These are phyloP conservation scores for Pyrenochaeta sp. DNA, from an alignment of 2,329 filamentous ascomycete species.

Conservation along the genomic window DNA sequence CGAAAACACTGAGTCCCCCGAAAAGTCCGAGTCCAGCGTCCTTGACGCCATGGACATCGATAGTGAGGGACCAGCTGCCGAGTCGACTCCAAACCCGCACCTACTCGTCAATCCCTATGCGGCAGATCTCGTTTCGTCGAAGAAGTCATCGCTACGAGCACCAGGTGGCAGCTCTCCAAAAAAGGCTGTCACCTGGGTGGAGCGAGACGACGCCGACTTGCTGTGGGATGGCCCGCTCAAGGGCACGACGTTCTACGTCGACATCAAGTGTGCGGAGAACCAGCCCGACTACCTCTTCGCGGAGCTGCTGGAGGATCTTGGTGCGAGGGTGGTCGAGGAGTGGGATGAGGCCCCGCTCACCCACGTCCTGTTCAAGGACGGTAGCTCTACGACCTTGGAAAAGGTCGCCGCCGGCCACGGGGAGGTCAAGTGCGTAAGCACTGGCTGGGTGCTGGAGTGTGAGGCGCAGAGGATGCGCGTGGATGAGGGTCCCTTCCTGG, in stretches of 20 bases:
- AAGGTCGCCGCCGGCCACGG: constrained; percentile 77
- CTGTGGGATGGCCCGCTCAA: constrained; percentile 34
- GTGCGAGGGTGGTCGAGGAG: constrained; percentile 75
- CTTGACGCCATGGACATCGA: constrained; percentile 19
- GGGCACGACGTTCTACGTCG: constrained; percentile 80
- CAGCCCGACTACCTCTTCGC: constrained; percentile 69
- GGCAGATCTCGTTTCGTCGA: constrained; percentile 28
- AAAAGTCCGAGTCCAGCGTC: constrained; percentile 21
- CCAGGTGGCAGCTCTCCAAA: constrained; percentile 43
- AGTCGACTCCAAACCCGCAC: constrained; percentile 17
- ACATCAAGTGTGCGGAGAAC: constrained; percentile 81
- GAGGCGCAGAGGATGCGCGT: constrained; percentile 45
- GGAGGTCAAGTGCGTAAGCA: constrained; percentile 83
- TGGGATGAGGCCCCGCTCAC: constrained; percentile 78
- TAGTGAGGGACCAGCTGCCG: constrained; percentile 12
- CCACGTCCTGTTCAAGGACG: constrained; percentile 90
- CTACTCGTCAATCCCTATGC: constrained; percentile 17
- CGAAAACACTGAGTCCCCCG: constrained; percentile 18
- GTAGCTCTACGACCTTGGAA: constrained; percentile 78
- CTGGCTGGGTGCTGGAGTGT: constrained; percentile 82
- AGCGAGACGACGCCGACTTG: constrained; percentile 29
- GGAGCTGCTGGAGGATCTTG: constrained; percentile 80
- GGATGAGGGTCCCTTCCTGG: constrained; percentile 41
- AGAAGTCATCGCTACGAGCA: constrained; percentile 47
- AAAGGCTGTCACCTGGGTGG: constrained; percentile 46